Evolutionary conservation across 192 early-diverging fungal genomes (phyloP).

Genomic region (Chytriomyces sp.): DNA sequence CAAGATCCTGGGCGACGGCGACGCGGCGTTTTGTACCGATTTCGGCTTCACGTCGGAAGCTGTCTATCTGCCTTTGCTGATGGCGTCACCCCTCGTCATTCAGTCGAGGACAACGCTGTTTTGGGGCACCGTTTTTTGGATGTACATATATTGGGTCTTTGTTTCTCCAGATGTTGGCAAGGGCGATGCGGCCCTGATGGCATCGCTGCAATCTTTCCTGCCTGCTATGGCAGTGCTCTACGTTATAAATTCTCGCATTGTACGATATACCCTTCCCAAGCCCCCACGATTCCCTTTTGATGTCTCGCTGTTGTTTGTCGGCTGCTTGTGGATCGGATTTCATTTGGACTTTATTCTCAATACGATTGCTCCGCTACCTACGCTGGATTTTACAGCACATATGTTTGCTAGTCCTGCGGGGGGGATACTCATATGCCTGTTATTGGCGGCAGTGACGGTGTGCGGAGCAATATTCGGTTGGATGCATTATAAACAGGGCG

Average conservation of each 20-base stretch:
- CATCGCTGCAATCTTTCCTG: constrained; percentile 22
- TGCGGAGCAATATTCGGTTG: constrained; percentile 24
- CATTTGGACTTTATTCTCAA: constrained; percentile 34
- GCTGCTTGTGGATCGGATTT: constrained; percentile 26
- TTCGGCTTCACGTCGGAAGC: constrained; percentile 33
- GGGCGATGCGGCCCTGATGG: constrained; percentile 13
- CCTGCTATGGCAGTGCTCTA: constrained; percentile 28
- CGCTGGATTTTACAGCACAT: constrained; percentile 33
- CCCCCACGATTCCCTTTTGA: constrained; percentile 32
- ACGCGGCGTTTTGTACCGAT: constrained; percentile 31
- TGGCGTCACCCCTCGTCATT: constrained; percentile 26
- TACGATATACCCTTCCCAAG: constrained; percentile 6
- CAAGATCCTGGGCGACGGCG: neutral
- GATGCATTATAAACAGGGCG: constrained; percentile 32
- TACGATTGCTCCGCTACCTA: constrained; percentile 18
- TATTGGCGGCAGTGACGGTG: constrained; percentile 22
- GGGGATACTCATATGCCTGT: neutral
- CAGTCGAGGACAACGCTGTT: neutral
- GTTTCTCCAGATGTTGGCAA: constrained; percentile 32
- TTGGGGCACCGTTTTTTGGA: constrained; percentile 10
- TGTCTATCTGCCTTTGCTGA: constrained; percentile 23
- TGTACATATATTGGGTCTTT: constrained; percentile 28
- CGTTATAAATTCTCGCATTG: constrained; percentile 25
- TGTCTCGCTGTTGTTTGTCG: constrained; percentile 1
- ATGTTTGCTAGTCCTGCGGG: constrained; percentile 34